Evolutionary conservation across 148 eudicot species (phyloP), one percentile per base, ranked within the genome.

Genomic region (Vaccinium darrowii): DNA sequence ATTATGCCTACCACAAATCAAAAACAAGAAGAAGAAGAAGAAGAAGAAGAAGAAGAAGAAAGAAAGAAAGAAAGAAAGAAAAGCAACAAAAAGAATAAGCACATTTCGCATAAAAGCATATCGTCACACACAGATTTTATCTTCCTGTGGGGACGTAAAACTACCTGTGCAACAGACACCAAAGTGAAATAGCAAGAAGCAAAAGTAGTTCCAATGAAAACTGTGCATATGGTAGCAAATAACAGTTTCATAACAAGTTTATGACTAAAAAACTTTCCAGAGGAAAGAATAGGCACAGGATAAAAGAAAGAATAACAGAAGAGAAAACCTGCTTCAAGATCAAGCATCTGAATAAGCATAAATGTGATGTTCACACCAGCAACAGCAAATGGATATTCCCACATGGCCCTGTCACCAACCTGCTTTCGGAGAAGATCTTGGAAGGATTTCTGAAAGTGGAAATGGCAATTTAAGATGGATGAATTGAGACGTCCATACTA

Each of bases 361-460:
- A 96, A 96, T 56, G 99, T 94, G 86, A 96, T 93, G 88, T 96
- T 96, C 82, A 96, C 99, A 84, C 99, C 99, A 79, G 98, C 99
- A 39, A 96, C 99, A 90, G 99, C 99, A 90, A 96, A 96, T 12
- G 99, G 99, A 84, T 96, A 96, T 88, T 96, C 99, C 99, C 99
- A 96, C 92, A 93, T 84, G 63, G 99, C 98, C 79, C 99, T 84
- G 67, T 92, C 94, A 82, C 99, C 99, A 83, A 94, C 98, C 87
- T 88, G 93, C 87, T 96, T 96, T 63, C 90, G 94, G 76, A 96
- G 93, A 89, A 96, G 98, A 89, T 90, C 94, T 83, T 94, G 98
- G 89, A 93, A 96, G 49, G 99, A 91, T 91, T 94, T 96, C 98
- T 96, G 91, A 88, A 90, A 15, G 79, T 85, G 52, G 79, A 11